These are phyloP conservation scores for Aquilaria agallochum DNA, from an alignment of 441 rosid genomes.

Conservation along the genomic window DNA sequence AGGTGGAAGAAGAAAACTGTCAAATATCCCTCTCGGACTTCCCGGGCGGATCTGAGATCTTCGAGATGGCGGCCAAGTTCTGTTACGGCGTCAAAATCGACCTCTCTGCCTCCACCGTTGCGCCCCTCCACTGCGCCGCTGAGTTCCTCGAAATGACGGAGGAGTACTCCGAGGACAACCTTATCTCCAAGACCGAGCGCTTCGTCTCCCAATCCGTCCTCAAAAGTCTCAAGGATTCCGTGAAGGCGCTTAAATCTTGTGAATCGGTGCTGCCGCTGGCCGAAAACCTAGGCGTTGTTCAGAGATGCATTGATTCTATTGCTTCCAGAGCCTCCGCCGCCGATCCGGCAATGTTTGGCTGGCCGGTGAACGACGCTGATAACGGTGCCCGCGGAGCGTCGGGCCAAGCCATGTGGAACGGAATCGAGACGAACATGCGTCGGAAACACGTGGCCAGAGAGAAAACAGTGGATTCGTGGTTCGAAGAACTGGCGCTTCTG, in stretches of 20 bases:
- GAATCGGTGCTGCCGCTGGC: constrained; percentile 41
- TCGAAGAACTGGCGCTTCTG: constrained; percentile 51
- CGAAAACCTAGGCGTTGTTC: constrained; percentile 41
- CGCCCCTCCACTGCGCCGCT: constrained; percentile 68
- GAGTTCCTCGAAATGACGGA: constrained; percentile 71
- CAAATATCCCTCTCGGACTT: constrained; percentile 42
- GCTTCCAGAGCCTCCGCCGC: constrained; percentile 47
- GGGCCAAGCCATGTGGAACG: constrained; percentile 49
- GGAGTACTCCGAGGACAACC: constrained; percentile 55
- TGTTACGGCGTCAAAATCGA: constrained; percentile 73
- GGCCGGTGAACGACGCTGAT: constrained; percentile 65
- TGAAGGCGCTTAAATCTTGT: constrained; percentile 60
- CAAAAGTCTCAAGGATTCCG: constrained; percentile 48
- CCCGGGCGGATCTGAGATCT: constrained; percentile 69
- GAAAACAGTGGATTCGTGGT: constrained; percentile 36
- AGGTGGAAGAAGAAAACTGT: constrained; percentile 32
- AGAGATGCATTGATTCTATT: constrained; percentile 44
- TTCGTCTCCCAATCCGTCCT: constrained; percentile 47
- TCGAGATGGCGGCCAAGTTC: constrained; percentile 67
- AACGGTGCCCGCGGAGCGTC: constrained; percentile 11
- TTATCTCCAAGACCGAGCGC: constrained; percentile 48
- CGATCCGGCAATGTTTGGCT: constrained; percentile 72
- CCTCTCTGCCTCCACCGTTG: constrained; percentile 41
- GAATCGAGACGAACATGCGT: constrained; percentile 26
- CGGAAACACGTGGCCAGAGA: constrained; percentile 16